A percentile compares a stretch with the other conserved stretches of the same genome.
Conservation (phyloP, 371 early-diverging fungal species). For the Ecytonucleospora hepatopenaei region DNA sequence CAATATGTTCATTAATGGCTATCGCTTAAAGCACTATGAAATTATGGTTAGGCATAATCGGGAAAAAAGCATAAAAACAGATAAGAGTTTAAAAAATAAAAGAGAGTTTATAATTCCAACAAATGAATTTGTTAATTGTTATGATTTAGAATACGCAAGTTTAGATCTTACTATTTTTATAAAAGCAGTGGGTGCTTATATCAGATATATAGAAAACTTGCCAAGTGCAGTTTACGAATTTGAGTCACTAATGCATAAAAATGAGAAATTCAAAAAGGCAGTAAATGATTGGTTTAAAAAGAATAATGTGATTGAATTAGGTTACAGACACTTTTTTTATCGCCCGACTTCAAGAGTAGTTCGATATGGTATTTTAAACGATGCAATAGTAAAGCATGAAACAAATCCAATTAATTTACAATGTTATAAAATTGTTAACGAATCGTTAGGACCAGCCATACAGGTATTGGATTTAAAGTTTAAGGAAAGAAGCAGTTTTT, state of each 20-base stretch:
- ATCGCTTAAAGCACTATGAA: conserved; percentile 18
- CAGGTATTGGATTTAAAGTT: conserved; percentile 39
- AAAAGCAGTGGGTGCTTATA: conserved; percentile 17
- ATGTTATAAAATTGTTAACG: conserved; percentile 20
- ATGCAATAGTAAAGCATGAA: conserved; percentile 50
- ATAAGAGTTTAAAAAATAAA: neutral
- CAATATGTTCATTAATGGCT: conserved; percentile 14
- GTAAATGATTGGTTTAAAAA: conserved; percentile 33
- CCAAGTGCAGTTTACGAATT: conserved; percentile 47
- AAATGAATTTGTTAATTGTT: conserved; percentile 1
- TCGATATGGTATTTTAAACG: conserved; percentile 50
- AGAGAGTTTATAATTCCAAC: conserved; percentile 14
- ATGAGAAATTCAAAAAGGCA: conserved; percentile 39
- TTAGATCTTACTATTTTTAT: conserved; percentile 23
- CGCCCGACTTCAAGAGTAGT: conserved; percentile 51
- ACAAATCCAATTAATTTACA: conserved; percentile 13
- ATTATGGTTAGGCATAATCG: neutral
- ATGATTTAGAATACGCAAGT: conserved; percentile 37
- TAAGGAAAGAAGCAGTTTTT: conserved; percentile 34
- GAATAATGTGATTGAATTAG: conserved; percentile 44
- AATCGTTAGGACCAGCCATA: conserved; percentile 20
- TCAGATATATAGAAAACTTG: conserved; percentile 28
- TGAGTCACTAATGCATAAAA: conserved; percentile 25
- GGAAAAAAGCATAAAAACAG: neutral
- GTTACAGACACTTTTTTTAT: conserved; percentile 51